Percentiles rank a stretch among this genome's conserved stretches.
Evolutionary conservation across 176 grass and related monocot species (phyloP).

Genomic region (Paspalum notatum): DNA sequence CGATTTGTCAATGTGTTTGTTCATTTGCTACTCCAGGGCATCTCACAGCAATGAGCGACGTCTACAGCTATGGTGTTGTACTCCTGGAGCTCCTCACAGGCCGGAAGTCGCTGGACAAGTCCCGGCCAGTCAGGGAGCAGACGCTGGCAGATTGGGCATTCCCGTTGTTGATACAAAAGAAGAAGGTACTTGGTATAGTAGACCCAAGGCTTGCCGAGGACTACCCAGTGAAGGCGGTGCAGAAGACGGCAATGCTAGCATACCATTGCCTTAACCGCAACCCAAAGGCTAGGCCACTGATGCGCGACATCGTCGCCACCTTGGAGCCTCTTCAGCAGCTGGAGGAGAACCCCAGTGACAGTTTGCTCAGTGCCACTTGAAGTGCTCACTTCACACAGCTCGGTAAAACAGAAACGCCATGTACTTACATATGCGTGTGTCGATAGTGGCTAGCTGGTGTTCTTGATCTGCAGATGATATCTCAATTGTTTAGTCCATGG

Average conservation of each 20-base stretch:
- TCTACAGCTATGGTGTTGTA: conserved; percentile 89
- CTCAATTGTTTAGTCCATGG: conserved; percentile 28
- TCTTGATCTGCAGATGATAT: conserved; percentile 27
- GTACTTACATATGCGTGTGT: background rate
- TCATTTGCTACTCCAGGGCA: conserved; percentile 52
- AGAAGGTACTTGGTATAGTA: conserved; percentile 55
- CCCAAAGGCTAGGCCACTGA: conserved; percentile 77
- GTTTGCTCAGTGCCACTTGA: conserved; percentile 11
- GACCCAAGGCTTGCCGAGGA: conserved; percentile 62
- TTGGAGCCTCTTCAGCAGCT: conserved; percentile 66
- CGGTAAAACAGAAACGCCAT: background rate
- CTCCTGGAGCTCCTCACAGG: conserved; percentile 81
- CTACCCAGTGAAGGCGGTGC: conserved; percentile 71
- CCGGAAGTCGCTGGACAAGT: conserved; percentile 71
- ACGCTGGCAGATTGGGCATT: conserved; percentile 74
- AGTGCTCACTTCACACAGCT: background rate
- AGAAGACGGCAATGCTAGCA: conserved; percentile 71
- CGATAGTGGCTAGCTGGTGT: background rate
- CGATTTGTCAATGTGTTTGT: background rate
- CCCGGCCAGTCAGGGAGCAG: conserved; percentile 65
- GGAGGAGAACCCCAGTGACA: conserved; percentile 21
- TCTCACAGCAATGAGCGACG: conserved; percentile 84
- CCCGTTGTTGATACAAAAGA: conserved; percentile 50
- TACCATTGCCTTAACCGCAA: conserved; percentile 81
- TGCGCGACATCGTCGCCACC: conserved; percentile 68